Evolutionary conservation across 2,329 filamentous ascomycete genomes (phyloP).

Genomic region (Hypocreales sp.): DNA sequence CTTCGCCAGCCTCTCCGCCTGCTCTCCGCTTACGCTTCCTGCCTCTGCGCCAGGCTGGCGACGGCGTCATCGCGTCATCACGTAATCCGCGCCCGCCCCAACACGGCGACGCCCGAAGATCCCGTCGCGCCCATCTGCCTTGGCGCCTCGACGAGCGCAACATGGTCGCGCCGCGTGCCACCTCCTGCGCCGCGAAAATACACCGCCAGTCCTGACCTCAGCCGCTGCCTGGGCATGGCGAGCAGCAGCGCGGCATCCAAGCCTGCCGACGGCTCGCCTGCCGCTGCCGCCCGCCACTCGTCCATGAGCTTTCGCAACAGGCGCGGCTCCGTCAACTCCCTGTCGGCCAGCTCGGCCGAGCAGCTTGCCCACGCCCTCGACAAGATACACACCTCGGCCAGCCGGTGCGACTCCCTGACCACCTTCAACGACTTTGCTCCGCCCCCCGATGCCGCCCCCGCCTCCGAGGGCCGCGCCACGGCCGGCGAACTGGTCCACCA

Average conservation of each 20-base stretch:
- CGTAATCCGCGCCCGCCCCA: no score
- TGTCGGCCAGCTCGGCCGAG: constrained; percentile 31
- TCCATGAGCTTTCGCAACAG: constrained; percentile 17
- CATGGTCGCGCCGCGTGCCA: constrained; percentile 3
- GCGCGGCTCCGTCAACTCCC: constrained; percentile 23
- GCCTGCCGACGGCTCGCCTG: constrained; percentile 12
- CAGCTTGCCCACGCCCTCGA: constrained; percentile 65
- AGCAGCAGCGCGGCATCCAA: constrained; percentile 15
- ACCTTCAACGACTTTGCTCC: constrained; percentile 89
- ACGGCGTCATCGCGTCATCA: no score
- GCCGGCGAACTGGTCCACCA: constrained; percentile 65
- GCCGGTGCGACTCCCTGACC: constrained; percentile 68
- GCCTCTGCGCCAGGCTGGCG: no score
- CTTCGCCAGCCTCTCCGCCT: no score
- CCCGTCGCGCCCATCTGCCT: no score
- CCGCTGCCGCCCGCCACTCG: constrained; percentile 12
- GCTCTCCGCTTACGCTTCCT: no score
- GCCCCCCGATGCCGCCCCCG: constrained; percentile 41
- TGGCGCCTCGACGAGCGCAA: no score
- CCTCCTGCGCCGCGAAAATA: background rate
- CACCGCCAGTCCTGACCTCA: constrained; percentile 3
- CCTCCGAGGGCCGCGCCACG: constrained; percentile 52
- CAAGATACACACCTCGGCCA: constrained; percentile 80
- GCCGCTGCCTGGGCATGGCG: constrained; percentile 11
- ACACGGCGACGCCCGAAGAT: no score